A percentile compares a stretch with the other conserved stretches of the same genome.
Evolutionary conservation across 2,329 filamentous ascomycete species (phyloP).

Genomic region (Diatrype stigma): DNA sequence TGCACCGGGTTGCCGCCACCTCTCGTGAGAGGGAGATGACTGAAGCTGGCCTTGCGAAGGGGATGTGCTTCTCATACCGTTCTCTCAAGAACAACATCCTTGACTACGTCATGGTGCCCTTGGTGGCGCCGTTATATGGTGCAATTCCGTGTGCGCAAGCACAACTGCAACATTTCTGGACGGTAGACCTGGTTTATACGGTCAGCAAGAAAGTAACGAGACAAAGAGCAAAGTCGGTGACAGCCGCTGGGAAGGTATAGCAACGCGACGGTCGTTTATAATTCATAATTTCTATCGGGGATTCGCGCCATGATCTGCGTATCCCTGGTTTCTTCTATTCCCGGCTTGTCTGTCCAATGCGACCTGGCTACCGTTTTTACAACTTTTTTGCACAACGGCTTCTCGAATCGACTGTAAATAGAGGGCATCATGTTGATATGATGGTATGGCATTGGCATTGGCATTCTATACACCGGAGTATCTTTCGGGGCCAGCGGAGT

Average conservation of each 20-base stretch:
- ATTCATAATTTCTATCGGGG: conserved; percentile 14
- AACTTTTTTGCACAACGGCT: conserved; percentile 29
- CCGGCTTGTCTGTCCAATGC: conserved; percentile 23
- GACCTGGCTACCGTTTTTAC: conserved; percentile 24
- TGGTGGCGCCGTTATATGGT: conserved; percentile 65
- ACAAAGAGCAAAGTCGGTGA: conserved; percentile 42
- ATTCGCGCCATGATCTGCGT: conserved; percentile 7
- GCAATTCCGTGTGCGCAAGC: conserved; percentile 65
- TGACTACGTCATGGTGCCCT: conserved; percentile 62
- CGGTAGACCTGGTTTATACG: conserved; percentile 62
- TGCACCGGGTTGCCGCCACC: conserved; percentile 58
- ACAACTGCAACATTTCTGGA: conserved; percentile 67
- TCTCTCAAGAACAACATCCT: conserved; percentile 50
- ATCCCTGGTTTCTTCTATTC: conserved; percentile 25
- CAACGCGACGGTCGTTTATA: conserved; percentile 11
- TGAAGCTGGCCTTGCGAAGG: conserved; percentile 58
- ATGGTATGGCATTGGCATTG: conserved; percentile 45
- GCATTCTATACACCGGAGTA: conserved; percentile 42
- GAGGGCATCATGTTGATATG: conserved; percentile 46
- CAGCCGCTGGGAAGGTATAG: conserved; percentile 43
- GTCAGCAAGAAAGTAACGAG: conserved; percentile 66
- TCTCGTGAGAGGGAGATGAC: conserved; percentile 63
- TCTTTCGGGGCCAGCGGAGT: conserved; percentile 41
- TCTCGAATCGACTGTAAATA: conserved; percentile 43
- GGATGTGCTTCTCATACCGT: conserved; percentile 62